A percentile compares a stretch with the other conserved stretches of the same genome.
phyloP scores from a whole-genome alignment of 1,284 basidiomycete genomes.

The Malassezia caprae region DNA sequence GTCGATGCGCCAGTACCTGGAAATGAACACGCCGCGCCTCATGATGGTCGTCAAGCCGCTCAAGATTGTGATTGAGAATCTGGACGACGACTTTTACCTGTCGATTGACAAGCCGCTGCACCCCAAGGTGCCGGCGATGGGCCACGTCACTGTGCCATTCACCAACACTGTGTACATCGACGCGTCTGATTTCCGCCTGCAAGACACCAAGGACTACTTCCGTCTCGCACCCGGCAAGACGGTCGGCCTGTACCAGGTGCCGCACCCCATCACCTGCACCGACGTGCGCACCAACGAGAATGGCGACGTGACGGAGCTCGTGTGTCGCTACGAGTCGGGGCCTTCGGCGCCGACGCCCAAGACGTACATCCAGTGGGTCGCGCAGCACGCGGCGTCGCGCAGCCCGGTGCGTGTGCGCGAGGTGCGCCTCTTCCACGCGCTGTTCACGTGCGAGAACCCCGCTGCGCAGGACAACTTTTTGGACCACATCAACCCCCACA shows the following conservation, averaged over 20 bases:
- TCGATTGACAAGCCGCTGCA: slow-evolving; percentile 86
- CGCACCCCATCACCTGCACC: slow-evolving; percentile 83
- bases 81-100: slow-evolving; percentile 72
- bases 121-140: slow-evolving; percentile 82
- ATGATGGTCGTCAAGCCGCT: slow-evolving; percentile 87
- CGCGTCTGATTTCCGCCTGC: slow-evolving; percentile 78
- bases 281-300: slow-evolving; percentile 67
- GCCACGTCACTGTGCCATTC: slow-evolving; percentile 72
- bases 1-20: slow-evolving; percentile 75
- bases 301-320: slow-evolving; percentile 62
- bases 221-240: slow-evolving; percentile 92
- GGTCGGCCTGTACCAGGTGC: slow-evolving; percentile 92
- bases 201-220: slow-evolving; percentile 93
- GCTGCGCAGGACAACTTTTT: slow-evolving; percentile 63
- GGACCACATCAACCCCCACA: slow-evolving; percentile 67
- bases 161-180: slow-evolving; percentile 88
- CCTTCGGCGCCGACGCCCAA: slow-evolving; percentile 59
- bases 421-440: slow-evolving; percentile 77
- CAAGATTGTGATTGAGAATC: slow-evolving; percentile 73
- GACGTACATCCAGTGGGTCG: slow-evolving; percentile 96
- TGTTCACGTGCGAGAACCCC: slow-evolving; percentile 91
- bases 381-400: slow-evolving; percentile 64
- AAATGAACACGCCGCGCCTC: slow-evolving; percentile 74
- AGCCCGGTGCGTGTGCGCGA: slow-evolving; percentile 79
- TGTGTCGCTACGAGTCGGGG: slow-evolving; percentile 62